Conservation (phyloP, 2,329 filamentous ascomycete species). For the Diaporthe eres region DNA sequence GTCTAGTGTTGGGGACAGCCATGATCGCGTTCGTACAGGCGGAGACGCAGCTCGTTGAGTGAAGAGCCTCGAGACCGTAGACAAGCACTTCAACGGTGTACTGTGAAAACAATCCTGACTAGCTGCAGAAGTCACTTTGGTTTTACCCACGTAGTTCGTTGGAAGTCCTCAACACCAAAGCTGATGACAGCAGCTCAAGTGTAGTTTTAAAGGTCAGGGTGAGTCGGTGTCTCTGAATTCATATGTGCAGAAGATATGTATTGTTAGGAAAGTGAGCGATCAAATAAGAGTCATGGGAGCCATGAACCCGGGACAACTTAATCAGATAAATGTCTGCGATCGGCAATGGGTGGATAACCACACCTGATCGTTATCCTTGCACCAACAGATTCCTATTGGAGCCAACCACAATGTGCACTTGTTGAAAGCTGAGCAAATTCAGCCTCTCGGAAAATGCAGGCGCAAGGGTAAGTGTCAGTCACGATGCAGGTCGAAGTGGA, state of each 20-base stretch:
- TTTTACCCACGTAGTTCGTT: no score
- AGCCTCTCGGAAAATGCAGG: neutral
- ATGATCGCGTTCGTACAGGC: neutral
- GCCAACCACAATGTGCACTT: neutral
- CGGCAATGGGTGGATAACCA: neutral
- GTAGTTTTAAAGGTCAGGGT: neutral
- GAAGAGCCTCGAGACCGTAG: no score
- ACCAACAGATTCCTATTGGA: neutral
- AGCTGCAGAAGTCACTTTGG: no score
- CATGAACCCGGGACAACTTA: neutral
- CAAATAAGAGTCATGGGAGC: neutral
- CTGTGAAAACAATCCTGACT: neutral
- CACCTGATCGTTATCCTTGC: neutral
- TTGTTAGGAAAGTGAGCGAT: neutral
- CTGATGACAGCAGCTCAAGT: neutral
- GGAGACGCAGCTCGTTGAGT: neutral
- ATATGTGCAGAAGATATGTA: neutral
- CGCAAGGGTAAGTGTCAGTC: neutral
- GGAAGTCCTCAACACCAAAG: neutral
- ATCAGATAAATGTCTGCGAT: neutral
- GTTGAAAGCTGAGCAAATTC: neutral
- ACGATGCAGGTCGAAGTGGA: neutral
- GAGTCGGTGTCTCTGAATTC: neutral
- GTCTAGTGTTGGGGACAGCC: neutral
- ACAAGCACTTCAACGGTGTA: neutral